phyloP scores from a whole-genome alignment of 345 rosid species.

The Salix exigua region DNA sequence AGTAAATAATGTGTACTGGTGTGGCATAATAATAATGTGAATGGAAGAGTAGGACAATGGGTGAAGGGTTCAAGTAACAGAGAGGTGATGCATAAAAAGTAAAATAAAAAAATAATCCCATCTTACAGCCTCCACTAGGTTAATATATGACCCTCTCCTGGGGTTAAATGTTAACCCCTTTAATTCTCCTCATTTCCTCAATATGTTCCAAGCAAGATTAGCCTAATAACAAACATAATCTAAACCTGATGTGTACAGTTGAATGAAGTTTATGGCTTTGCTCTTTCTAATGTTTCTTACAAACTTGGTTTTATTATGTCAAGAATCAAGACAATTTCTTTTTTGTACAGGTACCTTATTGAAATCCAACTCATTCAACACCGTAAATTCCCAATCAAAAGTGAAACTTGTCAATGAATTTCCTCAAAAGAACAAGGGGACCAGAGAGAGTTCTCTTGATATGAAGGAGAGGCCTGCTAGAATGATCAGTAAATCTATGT shows the following conservation, averaged over 20 bases:
- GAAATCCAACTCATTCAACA: constrained; percentile 76
- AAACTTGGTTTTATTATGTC: constrained; percentile 1
- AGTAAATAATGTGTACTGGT: background rate
- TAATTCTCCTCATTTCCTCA: background rate
- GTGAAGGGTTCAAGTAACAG: background rate
- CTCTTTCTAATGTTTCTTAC: background rate
- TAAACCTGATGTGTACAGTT: background rate
- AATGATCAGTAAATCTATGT: constrained; percentile 60
- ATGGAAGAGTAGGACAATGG: background rate
- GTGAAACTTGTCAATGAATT: constrained; percentile 64
- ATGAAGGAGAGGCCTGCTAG: constrained; percentile 50
- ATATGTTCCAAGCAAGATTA: background rate
- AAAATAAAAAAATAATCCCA: too few relatives aligned
- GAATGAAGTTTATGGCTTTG: background rate
- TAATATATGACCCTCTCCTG: background rate
- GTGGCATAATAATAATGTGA: background rate
- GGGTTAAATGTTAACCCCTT: background rate
- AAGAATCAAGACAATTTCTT: constrained; percentile 1
- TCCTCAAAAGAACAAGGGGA: constrained; percentile 51
- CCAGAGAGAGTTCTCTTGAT: constrained; percentile 46
- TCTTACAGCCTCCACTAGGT: background rate
- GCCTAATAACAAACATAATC: background rate
- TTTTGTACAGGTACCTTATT: constrained; percentile 53
- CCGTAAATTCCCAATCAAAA: constrained; percentile 52
- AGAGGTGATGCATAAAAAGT: too few relatives aligned